Conservation (phyloP, 129 eudicot genomes). For the Helianthus tuberosus region DNA sequence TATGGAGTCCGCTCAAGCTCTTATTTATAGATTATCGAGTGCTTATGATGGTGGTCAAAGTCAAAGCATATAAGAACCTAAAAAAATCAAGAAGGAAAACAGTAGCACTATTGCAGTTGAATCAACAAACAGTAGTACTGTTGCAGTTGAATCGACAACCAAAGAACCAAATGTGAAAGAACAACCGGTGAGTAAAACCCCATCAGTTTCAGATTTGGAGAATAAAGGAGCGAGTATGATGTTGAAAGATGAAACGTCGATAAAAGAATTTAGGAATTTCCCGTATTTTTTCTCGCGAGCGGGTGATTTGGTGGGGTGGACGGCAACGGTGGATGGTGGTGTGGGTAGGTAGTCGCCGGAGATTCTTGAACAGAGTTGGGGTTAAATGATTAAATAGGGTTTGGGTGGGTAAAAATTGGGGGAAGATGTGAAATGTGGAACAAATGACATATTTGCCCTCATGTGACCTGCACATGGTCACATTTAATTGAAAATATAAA, state of each 20-base stretch:
- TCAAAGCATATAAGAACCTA: slow-evolving; percentile 32
- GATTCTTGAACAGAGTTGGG: too few species aligned
- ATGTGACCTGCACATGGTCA: too few species aligned
- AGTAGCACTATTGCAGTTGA: neutral
- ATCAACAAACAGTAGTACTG: slow-evolving; percentile 4
- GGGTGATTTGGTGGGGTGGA: slow-evolving; percentile 77
- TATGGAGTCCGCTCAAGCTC: slow-evolving; percentile 82
- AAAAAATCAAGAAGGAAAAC: slow-evolving; percentile 24
- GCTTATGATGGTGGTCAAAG: slow-evolving; percentile 39
- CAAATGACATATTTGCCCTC: too few species aligned
- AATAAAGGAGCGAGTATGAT: slow-evolving; percentile 70
- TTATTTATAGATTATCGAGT: slow-evolving; percentile 57
- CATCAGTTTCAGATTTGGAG: slow-evolving; percentile 80
- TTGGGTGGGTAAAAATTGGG: too few species aligned
- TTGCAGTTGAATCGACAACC: slow-evolving; percentile 21
- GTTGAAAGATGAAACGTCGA: slow-evolving; percentile 55
- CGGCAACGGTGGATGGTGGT: too few species aligned
- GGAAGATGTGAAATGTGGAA: too few species aligned
- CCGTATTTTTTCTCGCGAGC: slow-evolving; percentile 69
- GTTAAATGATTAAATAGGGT: too few species aligned
- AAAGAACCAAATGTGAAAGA: slow-evolving; percentile 41
- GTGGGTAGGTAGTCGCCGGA: too few species aligned
- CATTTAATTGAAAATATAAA: too few species aligned
- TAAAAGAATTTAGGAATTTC: slow-evolving; percentile 53
- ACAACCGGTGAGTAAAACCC: slow-evolving; percentile 37